A percentile compares a stretch with the other conserved stretches of the same genome.
phyloP scores from a whole-genome alignment of 2,329 filamentous ascomycete genomes.

The Coniosporium tulheliwenetii region DNA sequence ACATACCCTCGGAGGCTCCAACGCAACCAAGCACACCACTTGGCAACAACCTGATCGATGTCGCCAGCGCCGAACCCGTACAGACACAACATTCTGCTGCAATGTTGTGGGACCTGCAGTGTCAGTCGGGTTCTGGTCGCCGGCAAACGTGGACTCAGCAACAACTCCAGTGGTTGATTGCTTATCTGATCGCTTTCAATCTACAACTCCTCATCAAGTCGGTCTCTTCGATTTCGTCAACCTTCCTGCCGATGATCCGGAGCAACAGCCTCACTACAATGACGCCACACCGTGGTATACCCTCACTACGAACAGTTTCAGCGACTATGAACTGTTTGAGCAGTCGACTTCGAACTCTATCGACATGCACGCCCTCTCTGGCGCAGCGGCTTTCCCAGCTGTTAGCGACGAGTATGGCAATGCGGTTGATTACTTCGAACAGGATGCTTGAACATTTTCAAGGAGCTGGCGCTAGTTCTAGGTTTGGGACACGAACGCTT shows the following conservation, averaged over 20 bases:
- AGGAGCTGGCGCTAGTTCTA: background rate
- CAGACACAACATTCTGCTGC: slow-evolving; percentile 99
- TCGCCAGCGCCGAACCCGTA: slow-evolving; percentile 9
- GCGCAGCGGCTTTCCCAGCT: background rate
- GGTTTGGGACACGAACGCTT: background rate
- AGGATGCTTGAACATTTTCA: background rate
- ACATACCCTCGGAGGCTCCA: too few species aligned
- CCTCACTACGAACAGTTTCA: background rate
- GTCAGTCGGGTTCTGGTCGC: slow-evolving; percentile 56
- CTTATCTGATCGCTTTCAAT: background rate
- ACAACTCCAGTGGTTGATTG: slow-evolving; percentile 7
- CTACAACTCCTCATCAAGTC: background rate
- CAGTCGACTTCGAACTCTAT: background rate
- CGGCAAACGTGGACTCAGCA: slow-evolving; percentile 4
- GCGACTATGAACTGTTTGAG: background rate
- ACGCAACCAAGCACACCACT: background rate
- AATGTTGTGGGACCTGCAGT: slow-evolving; percentile 99
- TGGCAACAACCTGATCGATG: background rate
- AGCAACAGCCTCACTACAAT: background rate
- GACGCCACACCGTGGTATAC: too few species aligned
- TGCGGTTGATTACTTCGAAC: background rate
- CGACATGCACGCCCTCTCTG: background rate
- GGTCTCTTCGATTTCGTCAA: background rate
- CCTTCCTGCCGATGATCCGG: background rate
- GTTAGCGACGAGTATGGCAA: background rate